Base-by-base conservation (phyloP, 192 early-diverging fungal genomes). In the Coemansia sp. region DNA sequence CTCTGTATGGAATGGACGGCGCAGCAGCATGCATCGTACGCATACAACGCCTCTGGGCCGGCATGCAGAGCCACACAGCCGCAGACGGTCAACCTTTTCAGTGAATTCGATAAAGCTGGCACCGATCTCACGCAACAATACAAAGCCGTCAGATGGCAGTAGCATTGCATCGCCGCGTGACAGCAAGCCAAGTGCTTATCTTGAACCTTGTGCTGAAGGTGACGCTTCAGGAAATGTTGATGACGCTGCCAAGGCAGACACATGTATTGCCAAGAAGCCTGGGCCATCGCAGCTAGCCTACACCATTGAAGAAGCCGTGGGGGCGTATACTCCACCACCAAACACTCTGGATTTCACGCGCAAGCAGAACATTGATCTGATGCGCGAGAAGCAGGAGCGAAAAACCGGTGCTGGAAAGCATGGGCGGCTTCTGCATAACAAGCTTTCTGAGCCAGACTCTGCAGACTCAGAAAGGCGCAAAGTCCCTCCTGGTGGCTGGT, bases 301-400 rank as follows among this genome's bases (percentile, higher is more conserved):
- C 40, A 70, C 38, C 10, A 70, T 77, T 21, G 74, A 70, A 18
- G 74, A 77, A 47, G 74, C 74, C 2, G 63, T 50, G 2, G 74
- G 74, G 6, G 68, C 59, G 3, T 57, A 77, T 38, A 77, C 63
- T 36, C 74, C 74, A 43, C 68, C 74, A 26, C 52, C 61, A 20
- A 62, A 65, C 42, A 77, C 74, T 40, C 59, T 77, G 43, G 74
- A 69, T 48, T 77, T 70, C 60, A 69, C 74, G 12, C 74, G 74
- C 60, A 77, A 70, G 63, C 62, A 49, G 59, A 77, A 70, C 44
- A 31, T 66, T 8, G 63, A 77, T 30, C 49, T 50, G 60, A 51
- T 77, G 63, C 74, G 63, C 42, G 59, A 67, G 57, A 70, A 70
- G 68, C 74, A 61, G 31, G 68, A 65, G 46, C 55, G 61, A 31